Evolutionary conservation across 2,329 filamentous ascomycete species (phyloP).

Genomic region (Diaporthe australafricana): DNA sequence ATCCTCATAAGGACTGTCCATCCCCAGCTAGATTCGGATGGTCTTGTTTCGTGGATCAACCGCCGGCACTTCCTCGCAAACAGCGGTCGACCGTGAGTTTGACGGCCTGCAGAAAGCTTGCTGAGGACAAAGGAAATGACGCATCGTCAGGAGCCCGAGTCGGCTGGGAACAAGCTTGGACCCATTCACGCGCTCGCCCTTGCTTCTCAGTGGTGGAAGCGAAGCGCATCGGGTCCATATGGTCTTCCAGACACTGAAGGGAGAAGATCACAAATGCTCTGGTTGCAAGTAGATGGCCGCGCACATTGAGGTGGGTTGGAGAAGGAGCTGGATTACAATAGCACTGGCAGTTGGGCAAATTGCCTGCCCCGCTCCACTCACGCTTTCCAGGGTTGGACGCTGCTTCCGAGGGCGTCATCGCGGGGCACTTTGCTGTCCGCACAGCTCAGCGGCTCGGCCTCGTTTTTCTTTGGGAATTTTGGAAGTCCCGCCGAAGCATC

Average conservation of each 20-base stretch:
- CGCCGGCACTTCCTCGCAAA: background rate
- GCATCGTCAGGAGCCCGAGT: background rate
- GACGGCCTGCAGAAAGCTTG: background rate
- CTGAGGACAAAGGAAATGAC: background rate
- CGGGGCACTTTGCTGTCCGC: conserved; percentile 10
- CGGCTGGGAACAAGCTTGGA: background rate
- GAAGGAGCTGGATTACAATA: conserved; percentile 7
- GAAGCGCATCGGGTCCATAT: background rate
- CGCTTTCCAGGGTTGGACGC: conserved; percentile 15
- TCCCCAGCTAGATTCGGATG: background rate
- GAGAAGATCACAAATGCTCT: background rate
- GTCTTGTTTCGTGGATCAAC: background rate
- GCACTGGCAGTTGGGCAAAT: conserved; percentile 11
- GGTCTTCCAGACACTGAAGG: background rate
- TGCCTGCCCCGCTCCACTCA: conserved; percentile 16
- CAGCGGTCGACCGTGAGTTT: background rate
- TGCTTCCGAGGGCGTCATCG: conserved; percentile 23
- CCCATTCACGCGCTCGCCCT: background rate
- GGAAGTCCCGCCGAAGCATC: conserved; percentile 7
- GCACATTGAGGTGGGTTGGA: conserved; percentile 1
- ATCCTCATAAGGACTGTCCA: conserved; percentile 15
- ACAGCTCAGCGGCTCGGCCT: conserved; percentile 17
- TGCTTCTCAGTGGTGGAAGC: background rate
- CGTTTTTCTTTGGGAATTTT: background rate
- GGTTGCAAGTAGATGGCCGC: conserved; percentile 1